Base-by-base conservation (phyloP, 176 grass and related monocot species). In the Zea luxurians region DNA sequence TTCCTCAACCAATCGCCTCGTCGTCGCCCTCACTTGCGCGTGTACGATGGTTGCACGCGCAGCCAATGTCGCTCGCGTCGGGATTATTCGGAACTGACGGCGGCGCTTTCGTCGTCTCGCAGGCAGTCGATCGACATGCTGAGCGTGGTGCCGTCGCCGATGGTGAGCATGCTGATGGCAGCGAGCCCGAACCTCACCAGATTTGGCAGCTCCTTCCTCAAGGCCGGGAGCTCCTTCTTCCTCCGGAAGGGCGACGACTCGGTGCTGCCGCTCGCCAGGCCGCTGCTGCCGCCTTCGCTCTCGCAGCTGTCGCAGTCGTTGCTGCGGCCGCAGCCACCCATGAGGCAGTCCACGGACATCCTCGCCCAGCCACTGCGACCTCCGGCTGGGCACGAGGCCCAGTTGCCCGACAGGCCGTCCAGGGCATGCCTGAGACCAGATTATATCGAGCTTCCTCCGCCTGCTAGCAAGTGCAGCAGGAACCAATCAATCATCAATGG, bases 41-140 rank as follows among this genome's bases (percentile, higher is more conserved):
- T 38, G 0, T 18, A 7, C 7, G 6, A 13, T 13, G 55, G 3
- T 43, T 47, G 5, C 79, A 45, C 15, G 20, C 13, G 35, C 16
- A 17, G 1, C 2, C 6, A 7, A 20, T n/a, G 54, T 6, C n/a
- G n/a, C 6, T 3, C 9, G 15, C 20, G 4, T 78, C 10, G 21
- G 18, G 4, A 38, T n/a, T n/a, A n/a, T n/a, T n/a, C n/a, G 37
- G 37, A 11, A 27, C 10, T 13, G 20, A 2, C 4, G 47, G 2
- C 37, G 37, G 4, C 37, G 37, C 4, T 9, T 4, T 38, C 37
- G 37, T 38, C 6, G 16, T 13, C 3, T 37, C 34, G 81, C 78
- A 90, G 92, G 80, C 83, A 86, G 37, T 89, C 89, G 38, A 89
- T 91, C 27, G 92, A 94, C 63, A 86, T 91, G 60, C n/a, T 84